Conservation (phyloP, 805 yeast genomes). For the Candida andamanensis region DNA sequence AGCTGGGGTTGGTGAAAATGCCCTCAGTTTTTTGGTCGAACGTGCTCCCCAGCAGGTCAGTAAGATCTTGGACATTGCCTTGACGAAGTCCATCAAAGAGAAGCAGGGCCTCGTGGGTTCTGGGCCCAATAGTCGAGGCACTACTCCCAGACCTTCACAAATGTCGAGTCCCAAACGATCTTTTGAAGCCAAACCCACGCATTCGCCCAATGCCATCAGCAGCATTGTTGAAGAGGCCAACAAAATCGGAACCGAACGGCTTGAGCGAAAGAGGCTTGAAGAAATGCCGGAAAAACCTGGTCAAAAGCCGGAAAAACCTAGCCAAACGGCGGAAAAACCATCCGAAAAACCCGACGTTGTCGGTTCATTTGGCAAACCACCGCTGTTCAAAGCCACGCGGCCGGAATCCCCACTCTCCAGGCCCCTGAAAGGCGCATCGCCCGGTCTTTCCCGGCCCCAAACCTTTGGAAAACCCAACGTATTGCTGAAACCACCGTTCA, state of each 20-base stretch:
- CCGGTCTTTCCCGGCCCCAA: slow-evolving; percentile 5
- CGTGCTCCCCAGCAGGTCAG: slow-evolving; percentile 78
- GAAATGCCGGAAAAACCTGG: background rate
- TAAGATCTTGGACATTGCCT: slow-evolving; percentile 71
- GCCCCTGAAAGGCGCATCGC: background rate
- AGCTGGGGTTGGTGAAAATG: slow-evolving; percentile 75
- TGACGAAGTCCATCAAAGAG: slow-evolving; percentile 66
- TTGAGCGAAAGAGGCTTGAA: too few species aligned
- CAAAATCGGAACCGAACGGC: slow-evolving; percentile 1
- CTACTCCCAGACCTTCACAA: slow-evolving; percentile 18
- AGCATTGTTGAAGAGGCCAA: slow-evolving; percentile 7
- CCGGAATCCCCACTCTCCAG: slow-evolving; percentile 2
- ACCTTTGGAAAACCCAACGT: slow-evolving; percentile 3
- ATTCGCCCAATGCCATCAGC: slow-evolving; percentile 1
- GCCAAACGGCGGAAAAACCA: background rate
- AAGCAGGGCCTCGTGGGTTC: slow-evolving; percentile 24
- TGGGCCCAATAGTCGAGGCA: slow-evolving; percentile 14
- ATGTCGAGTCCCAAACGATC: slow-evolving; percentile 10
- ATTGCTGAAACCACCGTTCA: slow-evolving; percentile 29
- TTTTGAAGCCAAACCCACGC: slow-evolving; percentile 3
- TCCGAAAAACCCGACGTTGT: slow-evolving; percentile 1
- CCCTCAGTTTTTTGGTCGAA: slow-evolving; percentile 71
- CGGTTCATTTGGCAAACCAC: slow-evolving; percentile 17
- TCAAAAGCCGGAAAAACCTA: background rate
- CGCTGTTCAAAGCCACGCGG: slow-evolving; percentile 12